phyloP scores from a whole-genome alignment of 78 protist species.

The Dictyostelium capitatum region DNA sequence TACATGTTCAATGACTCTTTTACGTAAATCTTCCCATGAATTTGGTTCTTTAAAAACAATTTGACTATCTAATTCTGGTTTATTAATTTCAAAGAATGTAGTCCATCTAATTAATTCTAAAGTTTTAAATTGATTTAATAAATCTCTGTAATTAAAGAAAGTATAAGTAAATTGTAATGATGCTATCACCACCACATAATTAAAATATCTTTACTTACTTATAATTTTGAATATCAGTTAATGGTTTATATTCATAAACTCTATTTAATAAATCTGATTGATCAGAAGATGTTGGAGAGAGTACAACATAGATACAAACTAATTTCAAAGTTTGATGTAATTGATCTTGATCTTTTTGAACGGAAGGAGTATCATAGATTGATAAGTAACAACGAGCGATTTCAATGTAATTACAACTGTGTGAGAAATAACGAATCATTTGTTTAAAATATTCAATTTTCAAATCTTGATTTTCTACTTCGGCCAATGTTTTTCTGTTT shows the following conservation, averaged over 20 bases:
- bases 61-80: conserved; percentile 38
- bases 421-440: conserved; percentile 74
- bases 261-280: conserved; percentile 84
- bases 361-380: conserved; percentile 86
- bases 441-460: conserved; percentile 77
- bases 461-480: conserved; percentile 68
- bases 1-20: conserved; percentile 88
- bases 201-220: conserved; percentile 14
- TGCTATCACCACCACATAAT: too few relatives aligned
- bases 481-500: conserved; percentile 72
- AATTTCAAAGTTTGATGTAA: conserved; percentile 52
- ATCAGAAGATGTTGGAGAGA: conserved; percentile 81
- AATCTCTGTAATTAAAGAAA: neutral
- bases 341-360: conserved; percentile 58
- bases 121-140: conserved; percentile 42
- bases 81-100: conserved; percentile 34
- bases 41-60: conserved; percentile 13
- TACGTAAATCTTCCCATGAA: conserved; percentile 67
- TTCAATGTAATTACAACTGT: conserved; percentile 77
- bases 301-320: conserved; percentile 73
- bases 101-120: conserved; percentile 81
- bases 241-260: conserved; percentile 51
- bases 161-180: neutral
- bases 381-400: conserved; percentile 83
- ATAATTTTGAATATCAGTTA: conserved; percentile 73